These are phyloP conservation scores for Aspergillus transmontanensis DNA, from an alignment of 2,329 filamentous ascomycete species.

Conservation along the genomic window DNA sequence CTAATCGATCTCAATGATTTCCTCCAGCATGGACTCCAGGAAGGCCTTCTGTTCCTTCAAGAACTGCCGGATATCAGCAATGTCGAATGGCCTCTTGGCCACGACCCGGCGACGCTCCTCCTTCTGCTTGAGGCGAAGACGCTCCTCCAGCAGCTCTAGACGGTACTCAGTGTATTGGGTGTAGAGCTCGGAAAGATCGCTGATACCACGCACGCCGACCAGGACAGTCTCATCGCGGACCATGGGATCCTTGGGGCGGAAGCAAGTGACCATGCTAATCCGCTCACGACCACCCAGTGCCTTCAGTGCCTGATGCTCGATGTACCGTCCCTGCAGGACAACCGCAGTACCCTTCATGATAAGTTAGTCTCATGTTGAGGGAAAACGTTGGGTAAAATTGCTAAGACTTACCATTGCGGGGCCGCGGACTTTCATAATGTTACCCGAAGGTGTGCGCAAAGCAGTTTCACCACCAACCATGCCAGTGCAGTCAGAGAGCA, in stretches of 20 bases:
- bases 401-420: background rate
- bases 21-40: background rate
- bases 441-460: background rate
- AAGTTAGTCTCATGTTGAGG: too few species aligned
- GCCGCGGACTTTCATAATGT: slow-evolving; percentile 4
- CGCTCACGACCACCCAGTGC: background rate
- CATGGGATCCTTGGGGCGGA: background rate
- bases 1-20: background rate
- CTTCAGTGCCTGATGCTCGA: slow-evolving; percentile 5
- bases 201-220: background rate
- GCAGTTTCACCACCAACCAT: slow-evolving; percentile 65
- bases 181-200: background rate
- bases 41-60: background rate
- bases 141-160: background rate
- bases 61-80: background rate
- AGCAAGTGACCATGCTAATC: slow-evolving; percentile 4
- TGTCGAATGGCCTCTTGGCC: background rate
- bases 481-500: slow-evolving; percentile 62
- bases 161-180: background rate
- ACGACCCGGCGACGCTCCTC: slow-evolving; percentile 9
- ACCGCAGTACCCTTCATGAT: background rate
- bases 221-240: background rate
- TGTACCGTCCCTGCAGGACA: slow-evolving; percentile 7
- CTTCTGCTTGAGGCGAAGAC: background rate
- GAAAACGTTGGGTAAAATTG: too few species aligned